These are phyloP conservation scores for Albifimbria verrucaria DNA, from an alignment of 2,329 filamentous ascomycete species.

Conservation along the genomic window DNA sequence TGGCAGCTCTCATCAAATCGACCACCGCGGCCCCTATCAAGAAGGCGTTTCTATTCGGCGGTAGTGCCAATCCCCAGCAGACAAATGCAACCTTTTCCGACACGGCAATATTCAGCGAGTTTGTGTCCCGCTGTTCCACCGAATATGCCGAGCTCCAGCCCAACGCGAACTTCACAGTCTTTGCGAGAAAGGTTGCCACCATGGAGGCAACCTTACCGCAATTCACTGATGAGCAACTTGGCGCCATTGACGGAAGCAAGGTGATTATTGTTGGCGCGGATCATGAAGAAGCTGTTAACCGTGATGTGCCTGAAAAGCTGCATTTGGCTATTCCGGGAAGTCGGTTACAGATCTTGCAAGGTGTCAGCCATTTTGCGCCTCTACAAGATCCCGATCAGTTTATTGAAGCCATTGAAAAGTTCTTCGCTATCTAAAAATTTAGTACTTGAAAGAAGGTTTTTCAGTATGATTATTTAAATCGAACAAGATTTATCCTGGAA, in stretches of 20 bases:
- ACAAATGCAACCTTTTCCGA: conserved; percentile 30
- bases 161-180: conserved; percentile 29
- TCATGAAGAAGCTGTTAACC: conserved; percentile 37
- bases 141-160: conserved; percentile 36
- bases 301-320: conserved; percentile 29
- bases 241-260: conserved; percentile 22
- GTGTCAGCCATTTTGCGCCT: conserved; percentile 41
- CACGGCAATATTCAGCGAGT: conserved; percentile 28
- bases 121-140: conserved; percentile 29
- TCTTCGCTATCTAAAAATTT: conserved; percentile 6
- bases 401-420: conserved; percentile 24
- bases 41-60: conserved; percentile 38
- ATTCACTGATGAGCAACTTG: conserved; percentile 23
- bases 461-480: too few species aligned
- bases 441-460: too few species aligned
- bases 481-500: too few species aligned
- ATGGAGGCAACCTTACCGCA: conserved; percentile 34
- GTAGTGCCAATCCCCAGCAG: conserved; percentile 25
- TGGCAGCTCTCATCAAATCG: conserved; percentile 30
- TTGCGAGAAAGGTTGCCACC: conserved; percentile 31
- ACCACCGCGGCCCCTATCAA: conserved; percentile 26
- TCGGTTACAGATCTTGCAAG: conserved; percentile 27
- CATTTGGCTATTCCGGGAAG: conserved; percentile 34
- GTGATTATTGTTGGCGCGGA: conserved; percentile 27
- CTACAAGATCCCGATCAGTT: conserved; percentile 36